A percentile compares a stretch with the other conserved stretches of the same genome.
These are phyloP conservation scores for Kurtzmaniella quercitrusa DNA, from an alignment of 1,139 yeast genomes.

Conservation along the genomic window DNA sequence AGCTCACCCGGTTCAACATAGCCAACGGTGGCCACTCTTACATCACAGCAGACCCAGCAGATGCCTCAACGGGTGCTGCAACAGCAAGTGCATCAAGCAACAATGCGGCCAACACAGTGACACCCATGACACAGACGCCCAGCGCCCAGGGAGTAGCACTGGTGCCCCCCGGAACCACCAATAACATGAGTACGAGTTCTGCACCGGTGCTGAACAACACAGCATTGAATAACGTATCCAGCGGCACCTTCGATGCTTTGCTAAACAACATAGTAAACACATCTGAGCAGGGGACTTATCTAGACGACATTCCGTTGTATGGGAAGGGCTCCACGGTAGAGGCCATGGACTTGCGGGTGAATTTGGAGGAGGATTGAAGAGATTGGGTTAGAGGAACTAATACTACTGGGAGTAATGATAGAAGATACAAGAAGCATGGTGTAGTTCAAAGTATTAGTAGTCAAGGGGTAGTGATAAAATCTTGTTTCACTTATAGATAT, in stretches of 20 bases:
- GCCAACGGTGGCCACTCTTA: conserved; percentile 38
- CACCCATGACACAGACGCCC: conserved; percentile 7
- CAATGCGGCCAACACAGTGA: conserved; percentile 10
- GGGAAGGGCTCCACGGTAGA: conserved; percentile 41
- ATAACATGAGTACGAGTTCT: conserved; percentile 3
- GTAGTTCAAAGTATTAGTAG: background rate
- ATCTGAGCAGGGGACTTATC: conserved; percentile 21
- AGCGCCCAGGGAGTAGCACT: conserved; percentile 1
- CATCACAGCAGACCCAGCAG: conserved; percentile 11
- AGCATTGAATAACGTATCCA: conserved; percentile 14
- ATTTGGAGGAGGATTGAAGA: conserved; percentile 13
- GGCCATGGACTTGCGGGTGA: conserved; percentile 27
- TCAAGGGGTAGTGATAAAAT: too few species aligned
- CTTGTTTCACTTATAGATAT: too few species aligned
- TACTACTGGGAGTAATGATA: background rate
- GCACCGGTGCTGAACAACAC: conserved; percentile 6
- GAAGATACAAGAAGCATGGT: background rate
- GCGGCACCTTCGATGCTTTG: conserved; percentile 29
- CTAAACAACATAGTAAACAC: conserved; percentile 24
- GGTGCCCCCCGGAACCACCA: conserved; percentile 3
- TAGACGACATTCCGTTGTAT: conserved; percentile 37
- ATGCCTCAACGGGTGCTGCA: conserved; percentile 5
- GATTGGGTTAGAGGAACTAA: background rate
- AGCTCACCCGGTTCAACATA: conserved; percentile 31
- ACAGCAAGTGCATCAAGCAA: conserved; percentile 8